Evolutionary conservation across 306 rosid species (phyloP), one percentile per base, ranked within the genome.

Genomic region (Amphicarpaea edgeworthii): DNA sequence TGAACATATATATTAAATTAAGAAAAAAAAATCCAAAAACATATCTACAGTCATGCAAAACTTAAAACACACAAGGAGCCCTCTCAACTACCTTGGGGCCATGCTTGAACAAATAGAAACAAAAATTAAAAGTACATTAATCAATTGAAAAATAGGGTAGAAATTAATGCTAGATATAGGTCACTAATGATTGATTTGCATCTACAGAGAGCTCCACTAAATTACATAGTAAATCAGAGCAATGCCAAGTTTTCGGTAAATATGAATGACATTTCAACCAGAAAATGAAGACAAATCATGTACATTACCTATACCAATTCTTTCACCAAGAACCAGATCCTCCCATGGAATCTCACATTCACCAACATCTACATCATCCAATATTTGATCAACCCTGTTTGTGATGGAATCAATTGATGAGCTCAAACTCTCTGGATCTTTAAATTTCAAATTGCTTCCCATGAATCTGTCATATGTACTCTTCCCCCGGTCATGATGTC

Each of bases 331-430:
- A 81, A 82, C 85, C 77, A 96, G 92, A 79, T 92, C 93, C 78
- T 92, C 99, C 99, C 99, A 96, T 5, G 89, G 92, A 82, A 96
- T 89, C 88, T 96, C 99, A 70, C 97, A 86, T 86, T 96, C 91
- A 65, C 97, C 90, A 15, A 96, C 98, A 73, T 92, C 97, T 66
- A 88, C 98, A 77, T 92, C 97, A 58, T 96, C 98, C 86, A 90
- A 88, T 70, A 90, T 85, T 80, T 85, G 86, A 79, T 86, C 96
- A 60, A 79, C 77, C 87, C 90, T 92, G 72, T 77, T 92, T 61
- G 83, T 46, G 46, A 68, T 67, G 72, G 88, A 86, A 78, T 83
- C 88, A 58, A 88, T 70, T 12, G 86, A 83, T 11, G 84, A 79
- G 86, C 80, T 88, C 67, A 86, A 63, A 73, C 88, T 86, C 79